These are phyloP conservation scores for Puccinia novopanici DNA, from an alignment of 1,284 basidiomycete genomes.

Conservation along the genomic window DNA sequence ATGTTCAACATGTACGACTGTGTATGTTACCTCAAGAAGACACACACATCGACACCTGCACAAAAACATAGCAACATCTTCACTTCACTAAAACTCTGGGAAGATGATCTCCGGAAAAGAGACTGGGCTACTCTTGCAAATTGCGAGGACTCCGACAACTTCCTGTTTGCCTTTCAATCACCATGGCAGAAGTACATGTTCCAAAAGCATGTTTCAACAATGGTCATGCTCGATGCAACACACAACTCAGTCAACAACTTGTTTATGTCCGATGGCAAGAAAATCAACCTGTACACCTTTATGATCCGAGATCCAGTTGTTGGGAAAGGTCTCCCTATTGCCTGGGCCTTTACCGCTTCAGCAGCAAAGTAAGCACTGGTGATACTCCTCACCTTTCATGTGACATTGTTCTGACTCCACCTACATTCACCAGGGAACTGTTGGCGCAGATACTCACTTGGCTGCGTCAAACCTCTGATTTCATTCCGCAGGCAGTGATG, in stretches of 20 bases:
- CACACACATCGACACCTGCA: neutral
- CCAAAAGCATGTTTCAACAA: neutral
- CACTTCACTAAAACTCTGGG: neutral
- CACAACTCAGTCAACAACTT: neutral
- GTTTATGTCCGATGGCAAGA: neutral
- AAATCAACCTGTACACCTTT: neutral
- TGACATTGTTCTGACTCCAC: neutral
- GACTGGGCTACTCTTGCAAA: neutral
- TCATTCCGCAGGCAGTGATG: neutral
- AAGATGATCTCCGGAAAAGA: neutral
- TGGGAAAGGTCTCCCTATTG: neutral
- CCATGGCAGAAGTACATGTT: constrained; percentile 2
- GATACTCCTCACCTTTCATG: neutral
- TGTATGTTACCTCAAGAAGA: too few relatives aligned
- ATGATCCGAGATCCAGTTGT: neutral
- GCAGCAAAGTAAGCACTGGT: neutral
- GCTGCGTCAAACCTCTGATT: neutral
- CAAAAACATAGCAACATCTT: neutral
- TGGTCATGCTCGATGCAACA: neutral
- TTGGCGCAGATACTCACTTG: neutral
- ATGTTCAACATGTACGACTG: too few relatives aligned
- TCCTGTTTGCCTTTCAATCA: neutral
- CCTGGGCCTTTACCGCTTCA: neutral
- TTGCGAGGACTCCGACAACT: neutral
- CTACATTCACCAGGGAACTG: neutral